A percentile compares a stretch with the other conserved stretches of the same genome.
Evolutionary conservation across 352 stramenopile genomes (phyloP).

Genomic region (Phytophthora uliginosa): DNA sequence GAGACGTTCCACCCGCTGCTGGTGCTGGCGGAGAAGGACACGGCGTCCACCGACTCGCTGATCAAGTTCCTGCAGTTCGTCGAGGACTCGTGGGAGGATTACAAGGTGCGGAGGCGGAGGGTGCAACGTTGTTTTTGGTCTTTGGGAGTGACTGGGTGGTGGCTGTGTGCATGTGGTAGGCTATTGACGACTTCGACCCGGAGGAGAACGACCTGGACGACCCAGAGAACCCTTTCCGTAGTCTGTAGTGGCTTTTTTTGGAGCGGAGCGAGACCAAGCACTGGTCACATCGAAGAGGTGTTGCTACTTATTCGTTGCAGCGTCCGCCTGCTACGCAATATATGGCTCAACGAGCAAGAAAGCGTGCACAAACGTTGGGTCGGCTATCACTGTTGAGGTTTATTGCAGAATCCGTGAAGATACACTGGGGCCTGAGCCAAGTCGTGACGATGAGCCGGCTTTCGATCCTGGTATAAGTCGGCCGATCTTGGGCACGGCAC

Average conservation of each 20-base stretch:
- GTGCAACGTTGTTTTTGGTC: neutral
- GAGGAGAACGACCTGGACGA: slow-evolving; percentile 34
- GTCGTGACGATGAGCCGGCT: slow-evolving; percentile 24
- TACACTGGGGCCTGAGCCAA: slow-evolving; percentile 18
- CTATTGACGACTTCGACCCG: slow-evolving; percentile 45
- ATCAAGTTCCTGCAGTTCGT: slow-evolving; percentile 71
- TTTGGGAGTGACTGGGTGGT: neutral
- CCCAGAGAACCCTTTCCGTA: slow-evolving; percentile 33
- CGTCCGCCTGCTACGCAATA: slow-evolving; percentile 27
- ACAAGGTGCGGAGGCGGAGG: slow-evolving; percentile 46
- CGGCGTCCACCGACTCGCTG: slow-evolving; percentile 61
- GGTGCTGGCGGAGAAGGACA: slow-evolving; percentile 53
- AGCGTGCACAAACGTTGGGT: neutral
- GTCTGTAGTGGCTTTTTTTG: slow-evolving; percentile 27
- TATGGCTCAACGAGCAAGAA: slow-evolving; percentile 24
- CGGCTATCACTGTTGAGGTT: neutral
- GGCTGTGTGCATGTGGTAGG: slow-evolving; percentile 7
- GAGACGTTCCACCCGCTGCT: slow-evolving; percentile 72
- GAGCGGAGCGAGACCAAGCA: slow-evolving; percentile 11
- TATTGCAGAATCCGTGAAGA: slow-evolving; percentile 35
- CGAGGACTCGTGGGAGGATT: slow-evolving; percentile 73
- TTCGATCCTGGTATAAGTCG: slow-evolving; percentile 67
- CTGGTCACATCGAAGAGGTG: slow-evolving; percentile 6
- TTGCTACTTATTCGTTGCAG: slow-evolving; percentile 2
- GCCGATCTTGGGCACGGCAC: slow-evolving; percentile 64